These are phyloP conservation scores for Thymus quinquecostatus DNA, from an alignment of 257 asterid genomes.

Conservation along the genomic window DNA sequence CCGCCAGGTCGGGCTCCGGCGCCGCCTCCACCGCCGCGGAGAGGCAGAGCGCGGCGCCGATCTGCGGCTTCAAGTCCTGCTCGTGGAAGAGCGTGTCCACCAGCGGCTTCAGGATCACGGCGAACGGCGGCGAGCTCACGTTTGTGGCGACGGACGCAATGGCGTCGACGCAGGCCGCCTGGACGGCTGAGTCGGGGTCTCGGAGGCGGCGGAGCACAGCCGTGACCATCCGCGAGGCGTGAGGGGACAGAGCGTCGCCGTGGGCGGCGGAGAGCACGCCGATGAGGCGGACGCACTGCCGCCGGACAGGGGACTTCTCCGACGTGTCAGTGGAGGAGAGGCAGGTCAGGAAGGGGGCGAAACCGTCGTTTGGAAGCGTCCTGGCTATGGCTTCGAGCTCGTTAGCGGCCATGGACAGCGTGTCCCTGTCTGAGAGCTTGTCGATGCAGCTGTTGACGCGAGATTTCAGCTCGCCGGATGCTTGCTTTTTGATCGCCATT, in stretches of 20 bases:
- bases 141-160: slow-evolving; percentile 60
- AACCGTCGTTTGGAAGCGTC: slow-evolving; percentile 48
- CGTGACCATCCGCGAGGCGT: slow-evolving; percentile 61
- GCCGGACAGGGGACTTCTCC: slow-evolving; percentile 85
- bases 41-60: slow-evolving; percentile 78
- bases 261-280: slow-evolving; percentile 67
- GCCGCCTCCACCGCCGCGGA: slow-evolving; percentile 83
- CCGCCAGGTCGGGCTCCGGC: slow-evolving; percentile 62
- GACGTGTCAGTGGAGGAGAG: slow-evolving; percentile 72
- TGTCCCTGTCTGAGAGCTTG: slow-evolving; percentile 83
- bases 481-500: slow-evolving; percentile 50
- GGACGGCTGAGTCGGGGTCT: slow-evolving; percentile 78
- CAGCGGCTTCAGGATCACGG: slow-evolving; percentile 61
- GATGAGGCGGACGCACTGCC: slow-evolving; percentile 78
- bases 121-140: slow-evolving; percentile 63
- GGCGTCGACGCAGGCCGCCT: slow-evolving; percentile 80
- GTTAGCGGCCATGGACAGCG: slow-evolving; percentile 63
- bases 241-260: slow-evolving; percentile 76
- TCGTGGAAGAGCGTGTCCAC: slow-evolving; percentile 67
- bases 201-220: slow-evolving; percentile 85
- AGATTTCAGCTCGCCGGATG: slow-evolving; percentile 55
- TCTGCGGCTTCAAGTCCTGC: slow-evolving; percentile 77
- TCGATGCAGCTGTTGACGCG: slow-evolving; percentile 67
- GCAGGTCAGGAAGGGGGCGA: slow-evolving; percentile 66
- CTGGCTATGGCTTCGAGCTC: slow-evolving; percentile 79